Base-by-base conservation (phyloP, 1,284 basidiomycete species). In the Ceratobasidium sp. region DNA sequence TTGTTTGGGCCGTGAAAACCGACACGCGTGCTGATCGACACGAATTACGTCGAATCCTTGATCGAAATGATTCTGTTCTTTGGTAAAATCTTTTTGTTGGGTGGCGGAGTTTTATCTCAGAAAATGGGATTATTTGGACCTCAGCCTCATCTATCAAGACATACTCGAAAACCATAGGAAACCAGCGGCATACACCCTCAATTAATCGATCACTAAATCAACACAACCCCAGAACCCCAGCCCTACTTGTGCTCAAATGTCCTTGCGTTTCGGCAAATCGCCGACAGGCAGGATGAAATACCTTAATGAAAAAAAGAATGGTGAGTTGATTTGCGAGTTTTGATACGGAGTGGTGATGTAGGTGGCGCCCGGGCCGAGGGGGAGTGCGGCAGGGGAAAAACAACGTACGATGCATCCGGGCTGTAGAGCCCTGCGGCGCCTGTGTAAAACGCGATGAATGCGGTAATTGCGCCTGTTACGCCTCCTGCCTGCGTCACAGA, bases 401-500 rank as follows among this genome's bases (percentile, higher is more conserved):
- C 21, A 5, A 72, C 35, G 23, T 54, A 72, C 26, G 50, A 52
- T 28, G 52, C 49, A 30, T 72, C 70, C 26, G 58, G 70, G 26
- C 58, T 63, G 59, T 72, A 62, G 28, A 54, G 28, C 1, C 38
- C 70, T n/a, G 47, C 70, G 14, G 49, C 49, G 16, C 49, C 46
- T 13, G 61, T 26, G 46, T 64, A 55, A 47, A 58, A 66, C 52
- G 62, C 32, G 28, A 58, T 49, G 30, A 66, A 64, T 32, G 71
- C 46, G 13, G 62, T 73, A 46, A 73, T 70, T 66, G 90, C 84
- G 41, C 94, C 95, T 41, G 93, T 81, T 1, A 81, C 87, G 69
- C 95, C 95, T 58, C 93, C 94, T 2, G 90, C 91, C 77, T 87
- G 90, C 78, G 61, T 72, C 14, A 80, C 63, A 14, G 59, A 72